These are phyloP conservation scores for Marchantia polymorpha DNA, from an alignment of 225 moss, liverwort and hornwort genomes.

Conservation along the genomic window DNA sequence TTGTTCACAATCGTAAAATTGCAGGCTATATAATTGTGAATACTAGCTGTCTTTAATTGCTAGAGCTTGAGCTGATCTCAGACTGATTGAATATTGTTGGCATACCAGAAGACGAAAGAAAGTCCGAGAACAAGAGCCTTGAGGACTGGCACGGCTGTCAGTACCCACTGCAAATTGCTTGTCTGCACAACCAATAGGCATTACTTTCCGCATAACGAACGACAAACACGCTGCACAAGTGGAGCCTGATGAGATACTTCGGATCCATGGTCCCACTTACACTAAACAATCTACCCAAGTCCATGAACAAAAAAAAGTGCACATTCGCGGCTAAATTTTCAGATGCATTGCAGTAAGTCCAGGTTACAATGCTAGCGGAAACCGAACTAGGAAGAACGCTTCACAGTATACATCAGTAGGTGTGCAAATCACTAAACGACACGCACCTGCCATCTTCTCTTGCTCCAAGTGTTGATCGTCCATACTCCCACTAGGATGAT, in stretches of 20 bases:
- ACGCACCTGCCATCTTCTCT: slow-evolving; percentile 87
- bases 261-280: not conserved
- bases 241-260: not conserved
- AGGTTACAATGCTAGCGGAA: not conserved
- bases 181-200: slow-evolving; percentile 44
- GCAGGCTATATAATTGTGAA: too few species aligned
- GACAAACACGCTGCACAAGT: not conserved
- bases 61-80: too few species aligned
- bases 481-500: slow-evolving; percentile 62
- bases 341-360: not conserved
- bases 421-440: not conserved
- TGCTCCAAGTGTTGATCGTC: slow-evolving; percentile 80
- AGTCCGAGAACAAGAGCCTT: slow-evolving; percentile 81
- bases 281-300: not conserved
- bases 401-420: not conserved
- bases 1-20: too few species aligned
- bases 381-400: not conserved
- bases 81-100: not conserved
- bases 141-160: slow-evolving; percentile 73
- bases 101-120: slow-evolving; percentile 83
- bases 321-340: not conserved
- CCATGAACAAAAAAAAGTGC: not conserved
- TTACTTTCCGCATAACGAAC: too few species aligned
- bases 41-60: too few species aligned
- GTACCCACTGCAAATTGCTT: slow-evolving; percentile 86